Evolutionary conservation across 495 filamentous ascomycete species (phyloP).

Genomic region (Letharia columbiana): DNA sequence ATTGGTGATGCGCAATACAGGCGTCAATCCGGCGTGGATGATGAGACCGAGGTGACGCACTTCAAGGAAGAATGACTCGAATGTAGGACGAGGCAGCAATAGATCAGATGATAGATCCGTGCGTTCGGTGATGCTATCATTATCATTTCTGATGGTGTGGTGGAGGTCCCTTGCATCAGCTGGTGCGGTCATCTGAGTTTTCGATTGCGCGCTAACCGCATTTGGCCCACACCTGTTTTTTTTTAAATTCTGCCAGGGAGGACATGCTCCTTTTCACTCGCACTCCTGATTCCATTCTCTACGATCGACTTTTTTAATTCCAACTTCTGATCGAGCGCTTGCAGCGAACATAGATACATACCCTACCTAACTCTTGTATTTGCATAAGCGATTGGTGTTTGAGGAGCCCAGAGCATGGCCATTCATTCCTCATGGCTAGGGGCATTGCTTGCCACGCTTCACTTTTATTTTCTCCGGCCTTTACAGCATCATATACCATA

Average conservation of each 20-base stretch:
- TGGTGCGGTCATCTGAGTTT: background rate
- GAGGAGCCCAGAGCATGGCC: too few relatives aligned
- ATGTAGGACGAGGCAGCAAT: background rate
- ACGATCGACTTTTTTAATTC: background rate
- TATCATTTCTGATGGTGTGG: background rate
- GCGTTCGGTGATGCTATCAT: background rate
- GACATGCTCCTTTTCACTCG: too few relatives aligned
- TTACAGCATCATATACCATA: too few relatives aligned
- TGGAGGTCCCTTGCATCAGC: background rate
- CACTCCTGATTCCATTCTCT: background rate
- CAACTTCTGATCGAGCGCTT: too few relatives aligned
- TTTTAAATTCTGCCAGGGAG: too few relatives aligned
- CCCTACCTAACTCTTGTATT: background rate
- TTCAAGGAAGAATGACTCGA: slow-evolving; percentile 7
- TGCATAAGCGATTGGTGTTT: slow-evolving; percentile 1
- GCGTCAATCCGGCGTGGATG: background rate
- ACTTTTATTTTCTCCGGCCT: too few relatives aligned
- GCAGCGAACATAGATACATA: background rate
- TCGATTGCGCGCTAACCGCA: background rate
- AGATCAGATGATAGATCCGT: background rate
- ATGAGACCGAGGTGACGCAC: background rate
- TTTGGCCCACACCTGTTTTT: background rate
- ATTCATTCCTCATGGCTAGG: too few relatives aligned
- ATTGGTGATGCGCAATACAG: background rate
- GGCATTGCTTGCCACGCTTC: too few relatives aligned